Conservation (phyloP, 768 basidiomycete species). For the Mycena belliarum region DNA sequence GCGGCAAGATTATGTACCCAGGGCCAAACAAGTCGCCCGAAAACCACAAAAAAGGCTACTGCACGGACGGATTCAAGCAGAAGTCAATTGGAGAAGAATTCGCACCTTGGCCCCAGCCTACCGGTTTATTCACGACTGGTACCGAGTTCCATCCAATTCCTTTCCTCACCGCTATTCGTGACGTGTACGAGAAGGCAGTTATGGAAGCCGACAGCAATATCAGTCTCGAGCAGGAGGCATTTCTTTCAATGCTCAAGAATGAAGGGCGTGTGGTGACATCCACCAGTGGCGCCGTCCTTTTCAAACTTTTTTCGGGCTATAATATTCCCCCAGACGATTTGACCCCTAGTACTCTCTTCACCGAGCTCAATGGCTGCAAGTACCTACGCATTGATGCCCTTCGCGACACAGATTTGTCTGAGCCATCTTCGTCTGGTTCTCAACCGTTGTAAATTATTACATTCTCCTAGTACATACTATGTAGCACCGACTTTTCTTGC, state of each 20-base stretch:
- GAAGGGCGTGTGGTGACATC: not conserved
- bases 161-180: not conserved
- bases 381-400: conserved; percentile 1
- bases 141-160: conserved; percentile 1
- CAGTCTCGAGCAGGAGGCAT: not conserved
- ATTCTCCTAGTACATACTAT: too few relatives aligned
- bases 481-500: too few relatives aligned
- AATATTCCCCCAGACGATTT: not conserved
- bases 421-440: not conserved
- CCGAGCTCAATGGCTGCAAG: not conserved
- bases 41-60: conserved; percentile 6
- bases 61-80: conserved; percentile 9
- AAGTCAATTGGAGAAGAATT: not conserved
- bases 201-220: not conserved
- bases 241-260: not conserved
- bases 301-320: not conserved
- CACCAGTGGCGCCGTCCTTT: not conserved
- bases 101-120: conserved; percentile 7
- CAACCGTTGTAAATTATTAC: too few relatives aligned
- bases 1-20: conserved; percentile 7
- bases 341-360: not conserved
- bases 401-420: not conserved
- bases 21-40: not conserved
- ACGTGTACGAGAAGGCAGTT: not conserved
- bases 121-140: not conserved